Conservation (phyloP, 2,329 filamentous ascomycete genomes). For the Exophiala viscosa region DNA sequence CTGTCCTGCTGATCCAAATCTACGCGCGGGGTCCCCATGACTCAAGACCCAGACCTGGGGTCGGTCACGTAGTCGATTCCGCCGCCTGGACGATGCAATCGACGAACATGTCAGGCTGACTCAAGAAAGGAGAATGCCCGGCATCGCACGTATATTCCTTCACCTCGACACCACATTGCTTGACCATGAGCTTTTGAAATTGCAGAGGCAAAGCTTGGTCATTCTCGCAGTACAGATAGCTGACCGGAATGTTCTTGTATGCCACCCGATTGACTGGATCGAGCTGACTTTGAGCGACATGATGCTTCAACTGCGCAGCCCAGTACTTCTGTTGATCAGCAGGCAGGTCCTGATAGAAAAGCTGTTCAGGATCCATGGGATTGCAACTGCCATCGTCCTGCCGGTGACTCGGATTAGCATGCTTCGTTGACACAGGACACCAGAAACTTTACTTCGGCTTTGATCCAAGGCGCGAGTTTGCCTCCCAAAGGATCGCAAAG, state of each 20-base stretch:
- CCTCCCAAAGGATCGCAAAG: slow-evolving; percentile 8
- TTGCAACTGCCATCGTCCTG: slow-evolving; percentile 15
- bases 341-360: slow-evolving; percentile 38
- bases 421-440: not conserved
- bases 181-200: slow-evolving; percentile 37
- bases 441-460: slow-evolving; percentile 6
- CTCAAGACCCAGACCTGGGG: too few species aligned
- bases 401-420: not conserved
- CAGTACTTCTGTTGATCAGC: slow-evolving; percentile 22
- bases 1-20: too few species aligned
- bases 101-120: slow-evolving; percentile 19
- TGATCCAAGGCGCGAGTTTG: slow-evolving; percentile 11
- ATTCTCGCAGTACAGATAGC: slow-evolving; percentile 39
- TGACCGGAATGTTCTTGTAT: slow-evolving; percentile 21
- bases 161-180: slow-evolving; percentile 8
- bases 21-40: too few species aligned
- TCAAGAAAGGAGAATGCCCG: slow-evolving; percentile 23
- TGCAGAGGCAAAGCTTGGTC: slow-evolving; percentile 38
- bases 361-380: slow-evolving; percentile 12
- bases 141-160: slow-evolving; percentile 12
- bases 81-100: slow-evolving; percentile 3
- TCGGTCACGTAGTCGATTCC: too few species aligned
- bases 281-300: slow-evolving; percentile 5
- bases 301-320: slow-evolving; percentile 10
- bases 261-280: slow-evolving; percentile 9